phyloP scores from a whole-genome alignment of 768 basidiomycete genomes.

The Kockovaella imperatae region DNA sequence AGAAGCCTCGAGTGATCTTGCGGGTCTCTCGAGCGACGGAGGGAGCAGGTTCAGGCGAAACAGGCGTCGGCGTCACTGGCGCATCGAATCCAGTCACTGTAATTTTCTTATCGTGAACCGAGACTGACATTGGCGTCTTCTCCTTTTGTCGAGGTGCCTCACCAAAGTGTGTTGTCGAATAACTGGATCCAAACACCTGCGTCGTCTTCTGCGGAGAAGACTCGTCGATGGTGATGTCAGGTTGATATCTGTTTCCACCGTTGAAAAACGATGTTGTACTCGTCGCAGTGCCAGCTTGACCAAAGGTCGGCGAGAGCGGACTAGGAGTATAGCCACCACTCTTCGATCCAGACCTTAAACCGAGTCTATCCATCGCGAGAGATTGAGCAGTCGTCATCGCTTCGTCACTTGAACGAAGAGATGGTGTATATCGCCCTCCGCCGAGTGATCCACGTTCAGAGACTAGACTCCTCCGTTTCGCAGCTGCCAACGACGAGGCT shows the following conservation, averaged over 20 bases:
- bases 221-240: not conserved
- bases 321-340: slow-evolving; percentile 26
- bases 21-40: too few relatives aligned
- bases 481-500: slow-evolving; percentile 26
- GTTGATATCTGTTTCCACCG: not conserved
- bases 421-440: slow-evolving; percentile 28
- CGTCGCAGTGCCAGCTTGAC: not conserved
- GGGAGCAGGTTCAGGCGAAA: not conserved
- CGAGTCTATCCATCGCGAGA: slow-evolving; percentile 3
- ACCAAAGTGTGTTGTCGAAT: slow-evolving; percentile 1
- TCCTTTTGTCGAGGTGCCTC: slow-evolving; percentile 16
- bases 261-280: not conserved
- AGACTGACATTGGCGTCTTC: slow-evolving; percentile 11
- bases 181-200: not conserved
- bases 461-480: slow-evolving; percentile 27
- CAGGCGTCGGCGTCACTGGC: slow-evolving; percentile 16
- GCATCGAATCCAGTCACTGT: slow-evolving; percentile 38
- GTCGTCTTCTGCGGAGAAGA: slow-evolving; percentile 2
- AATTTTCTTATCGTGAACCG: not conserved
- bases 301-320: slow-evolving; percentile 32
- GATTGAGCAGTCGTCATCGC: slow-evolving; percentile 1
- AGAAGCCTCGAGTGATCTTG: not conserved
- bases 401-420: slow-evolving; percentile 24
- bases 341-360: slow-evolving; percentile 13
- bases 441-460: slow-evolving; percentile 13